Base-by-base conservation (phyloP, 1,139 yeast genomes). In the Pichia sp. region DNA sequence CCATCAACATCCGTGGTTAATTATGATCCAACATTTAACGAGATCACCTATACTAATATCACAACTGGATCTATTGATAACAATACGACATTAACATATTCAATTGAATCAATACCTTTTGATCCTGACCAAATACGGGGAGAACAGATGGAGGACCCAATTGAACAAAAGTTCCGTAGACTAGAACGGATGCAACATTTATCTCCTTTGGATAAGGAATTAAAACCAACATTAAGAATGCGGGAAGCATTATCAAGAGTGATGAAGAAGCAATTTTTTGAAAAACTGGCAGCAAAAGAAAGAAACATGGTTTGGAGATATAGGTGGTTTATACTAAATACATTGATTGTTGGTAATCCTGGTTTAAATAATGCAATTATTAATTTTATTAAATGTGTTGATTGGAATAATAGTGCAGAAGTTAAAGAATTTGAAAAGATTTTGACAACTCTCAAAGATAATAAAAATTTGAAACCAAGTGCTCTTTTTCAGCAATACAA, bases 221-320 rank as follows among this genome's bases (percentile, higher is more conserved):
- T 86, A 40, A 88, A 89, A 54, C 98, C 98, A 1, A 82, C 93
- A 16, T 84, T 96, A 2, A 83, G 80, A 53, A 69, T 82, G 31
- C 69, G 96, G 50, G 91, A 83, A 50, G 83, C 84, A 50, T 68
- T 91, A 40, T 68, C 77, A 46, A 70, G 64, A 41, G 84, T 89
- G 5, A 67, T 89, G 40, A 69, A 71, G 27, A 86, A 80, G 52
- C 91, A 96, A 1, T 88, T 96, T 2, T 91, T 87, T 33, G 81
- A 85, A 38, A 87, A 80, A 52, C 67, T 91, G 36, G 73, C 80
- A 6, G 89, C 84, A 41, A 79, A 83, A 55, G 97, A 91, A 51
- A 88, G 85, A 65, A 88, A 88, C 50, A 64, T 88, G 53, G 72
- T 93, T 15, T 91, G 97, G 97, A 85, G 85, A 61, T 91, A 84